phyloP scores from a whole-genome alignment of 495 filamentous ascomycete genomes.

The Penicillium nucicola region DNA sequence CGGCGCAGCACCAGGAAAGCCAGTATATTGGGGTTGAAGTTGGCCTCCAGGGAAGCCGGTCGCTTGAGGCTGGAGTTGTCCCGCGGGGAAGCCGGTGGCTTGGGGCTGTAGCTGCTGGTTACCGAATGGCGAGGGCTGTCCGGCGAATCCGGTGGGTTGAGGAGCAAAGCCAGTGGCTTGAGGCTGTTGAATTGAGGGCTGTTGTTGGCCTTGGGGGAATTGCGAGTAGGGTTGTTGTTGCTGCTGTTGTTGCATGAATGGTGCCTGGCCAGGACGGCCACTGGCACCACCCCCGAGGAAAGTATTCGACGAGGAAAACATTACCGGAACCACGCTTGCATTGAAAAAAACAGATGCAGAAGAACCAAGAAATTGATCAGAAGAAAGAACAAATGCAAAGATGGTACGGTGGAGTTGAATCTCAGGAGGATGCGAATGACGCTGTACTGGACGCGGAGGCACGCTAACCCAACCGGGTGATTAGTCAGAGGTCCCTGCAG shows the following conservation, averaged over 20 bases:
- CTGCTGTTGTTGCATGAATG: constrained; percentile 47
- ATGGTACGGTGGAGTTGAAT: constrained; percentile 9
- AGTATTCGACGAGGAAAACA: constrained; percentile 87
- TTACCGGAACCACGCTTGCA: constrained; percentile 41
- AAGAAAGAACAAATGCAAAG: constrained; percentile 16
- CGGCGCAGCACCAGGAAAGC: constrained; percentile 45
- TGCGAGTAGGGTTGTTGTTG: constrained; percentile 45
- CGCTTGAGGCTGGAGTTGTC: constrained; percentile 61
- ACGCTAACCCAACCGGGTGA: constrained; percentile 20
- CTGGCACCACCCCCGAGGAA: constrained; percentile 75
- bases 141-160: constrained; percentile 53
- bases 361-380: constrained; percentile 21
- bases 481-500: constrained; percentile 17
- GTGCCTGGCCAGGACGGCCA: constrained; percentile 65
- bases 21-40: constrained; percentile 60
- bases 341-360: constrained; percentile 25
- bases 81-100: constrained; percentile 56
- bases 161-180: constrained; percentile 53
- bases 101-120: constrained; percentile 48
- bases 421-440: constrained; percentile 33
- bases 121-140: constrained; percentile 30
- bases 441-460: constrained; percentile 26
- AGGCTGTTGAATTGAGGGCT: constrained; percentile 47
- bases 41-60: constrained; percentile 58
- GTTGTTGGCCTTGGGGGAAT: constrained; percentile 48